phyloP scores from a whole-genome alignment of 352 stramenopile species.

The Pythium aristosporum region DNA sequence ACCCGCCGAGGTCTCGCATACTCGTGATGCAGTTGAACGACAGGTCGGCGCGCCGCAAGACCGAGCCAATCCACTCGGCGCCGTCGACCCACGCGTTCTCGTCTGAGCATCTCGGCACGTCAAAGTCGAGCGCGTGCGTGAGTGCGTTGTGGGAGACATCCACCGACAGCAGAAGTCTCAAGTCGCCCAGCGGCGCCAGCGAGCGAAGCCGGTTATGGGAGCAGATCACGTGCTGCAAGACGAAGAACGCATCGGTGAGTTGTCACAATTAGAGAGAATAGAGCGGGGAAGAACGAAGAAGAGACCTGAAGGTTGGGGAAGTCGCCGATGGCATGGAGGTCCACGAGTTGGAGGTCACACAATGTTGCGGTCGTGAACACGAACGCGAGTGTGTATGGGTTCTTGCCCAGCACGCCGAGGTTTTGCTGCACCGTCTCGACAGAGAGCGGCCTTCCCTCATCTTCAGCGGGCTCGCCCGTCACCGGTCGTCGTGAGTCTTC shows the following conservation, averaged over 20 bases:
- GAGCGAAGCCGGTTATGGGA: constrained; percentile 49
- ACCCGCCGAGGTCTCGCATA: constrained; percentile 47
- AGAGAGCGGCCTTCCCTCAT: constrained; percentile 20
- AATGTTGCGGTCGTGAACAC: constrained; percentile 65
- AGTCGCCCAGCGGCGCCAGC: constrained; percentile 41
- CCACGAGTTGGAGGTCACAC: constrained; percentile 32
- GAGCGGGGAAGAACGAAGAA: neutral
- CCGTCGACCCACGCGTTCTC: constrained; percentile 57
- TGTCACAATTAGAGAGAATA: neutral
- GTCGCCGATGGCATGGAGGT: constrained; percentile 42
- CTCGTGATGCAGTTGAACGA: constrained; percentile 49
- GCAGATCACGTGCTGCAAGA: constrained; percentile 53
- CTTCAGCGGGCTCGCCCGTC: neutral
- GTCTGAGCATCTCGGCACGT: constrained; percentile 54
- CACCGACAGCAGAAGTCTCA: constrained; percentile 55
- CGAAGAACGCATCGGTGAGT: neutral
- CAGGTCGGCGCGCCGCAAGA: constrained; percentile 54
- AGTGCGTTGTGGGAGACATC: constrained; percentile 63
- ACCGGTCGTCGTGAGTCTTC: neutral
- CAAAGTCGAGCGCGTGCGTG: constrained; percentile 57
- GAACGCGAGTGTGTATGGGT: constrained; percentile 62
- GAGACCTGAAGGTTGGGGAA: constrained; percentile 66
- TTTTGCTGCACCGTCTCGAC: constrained; percentile 34
- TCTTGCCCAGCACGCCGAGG: constrained; percentile 53
- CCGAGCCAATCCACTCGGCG: constrained; percentile 56